Base-by-base conservation (phyloP, 1,284 basidiomycete genomes). In the Coniophora puteana region DNA sequence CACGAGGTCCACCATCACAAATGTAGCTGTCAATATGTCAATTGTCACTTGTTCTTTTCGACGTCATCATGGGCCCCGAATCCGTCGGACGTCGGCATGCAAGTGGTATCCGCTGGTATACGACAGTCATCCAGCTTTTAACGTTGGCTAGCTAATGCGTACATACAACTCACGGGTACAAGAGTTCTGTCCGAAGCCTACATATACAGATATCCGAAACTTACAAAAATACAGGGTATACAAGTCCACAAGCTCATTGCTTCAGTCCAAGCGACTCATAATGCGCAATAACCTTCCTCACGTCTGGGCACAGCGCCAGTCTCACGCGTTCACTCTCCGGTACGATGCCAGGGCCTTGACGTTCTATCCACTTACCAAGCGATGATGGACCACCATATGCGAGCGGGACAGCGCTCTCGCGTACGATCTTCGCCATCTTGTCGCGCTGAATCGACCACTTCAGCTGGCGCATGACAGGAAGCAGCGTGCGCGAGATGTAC, bases 291-390 rank as follows among this genome's bases (percentile, higher is more conserved):
- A 73, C 71, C 57, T 71, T 74, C 55, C 65, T 69, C 18, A 84
- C 68, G 40, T 72, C 71, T 1, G 82, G 83, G 51, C 83, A 86
- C 27, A 84, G 59, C 13, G 82, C 82, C 22, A 85, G 67, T 41
- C 82, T 62, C 13, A 83, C 67, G 37, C 81, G 71, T 59, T 86
- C 82, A 16, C 68, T 68, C 46, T 84, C 82, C 36, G 69, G 64
- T 12, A 80, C 63, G 36, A 81, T 62, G 29, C 66, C 65, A 39
- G 63, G 59, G 8, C 71, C 74, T 40, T 61, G 66, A 17, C 57
- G 58, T 52, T 80, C 79, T 31, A 81, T 55, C 83, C 80, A 83
- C 16, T 59, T 54, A 17, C 66, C 66, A 40, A 79, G 47, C 13
- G 40, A 44, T 3, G 44, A 17, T 1, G 38, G 16, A 31, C 48